These are phyloP conservation scores for Aspergillus awamori DNA, from an alignment of 2,329 filamentous ascomycete species.

Conservation along the genomic window DNA sequence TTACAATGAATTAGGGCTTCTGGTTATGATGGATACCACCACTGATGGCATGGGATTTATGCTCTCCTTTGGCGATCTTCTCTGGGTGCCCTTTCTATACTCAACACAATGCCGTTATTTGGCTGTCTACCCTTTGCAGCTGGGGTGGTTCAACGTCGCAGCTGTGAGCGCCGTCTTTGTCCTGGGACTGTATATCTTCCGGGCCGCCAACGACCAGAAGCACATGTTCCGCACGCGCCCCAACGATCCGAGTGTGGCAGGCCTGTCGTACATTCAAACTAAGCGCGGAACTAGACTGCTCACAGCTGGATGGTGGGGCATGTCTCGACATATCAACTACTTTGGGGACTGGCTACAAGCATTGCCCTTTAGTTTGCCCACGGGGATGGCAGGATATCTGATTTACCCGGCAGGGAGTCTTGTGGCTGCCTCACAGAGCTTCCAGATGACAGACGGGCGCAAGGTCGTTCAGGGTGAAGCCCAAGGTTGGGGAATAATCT, in stretches of 20 bases:
- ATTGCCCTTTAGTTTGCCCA: constrained; percentile 84
- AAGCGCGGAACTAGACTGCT: constrained; percentile 76
- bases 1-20: constrained; percentile 79
- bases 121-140: constrained; percentile 71
- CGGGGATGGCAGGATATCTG: constrained; percentile 76
- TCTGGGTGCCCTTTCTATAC: constrained; percentile 89
- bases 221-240: constrained; percentile 87
- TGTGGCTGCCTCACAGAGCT: not conserved
- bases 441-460: constrained; percentile 56
- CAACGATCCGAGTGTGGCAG: constrained; percentile 73
- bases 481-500: constrained; percentile 73
- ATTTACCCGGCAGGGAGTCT: constrained; percentile 48
- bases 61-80: constrained; percentile 85
- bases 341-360: constrained; percentile 89
- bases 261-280: constrained; percentile 82
- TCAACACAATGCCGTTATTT: constrained; percentile 80
- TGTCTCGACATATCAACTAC: constrained; percentile 89
- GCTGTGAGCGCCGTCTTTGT: constrained; percentile 68
- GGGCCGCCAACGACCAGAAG: constrained; percentile 84
- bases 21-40: constrained; percentile 90
- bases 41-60: constrained; percentile 91
- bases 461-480: constrained; percentile 15
- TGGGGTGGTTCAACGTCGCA: constrained; percentile 67
- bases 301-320: constrained; percentile 86
- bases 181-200: constrained; percentile 81